phyloP scores from a whole-genome alignment of 2,329 filamentous ascomycete species.

The Talaromyces sp. region DNA sequence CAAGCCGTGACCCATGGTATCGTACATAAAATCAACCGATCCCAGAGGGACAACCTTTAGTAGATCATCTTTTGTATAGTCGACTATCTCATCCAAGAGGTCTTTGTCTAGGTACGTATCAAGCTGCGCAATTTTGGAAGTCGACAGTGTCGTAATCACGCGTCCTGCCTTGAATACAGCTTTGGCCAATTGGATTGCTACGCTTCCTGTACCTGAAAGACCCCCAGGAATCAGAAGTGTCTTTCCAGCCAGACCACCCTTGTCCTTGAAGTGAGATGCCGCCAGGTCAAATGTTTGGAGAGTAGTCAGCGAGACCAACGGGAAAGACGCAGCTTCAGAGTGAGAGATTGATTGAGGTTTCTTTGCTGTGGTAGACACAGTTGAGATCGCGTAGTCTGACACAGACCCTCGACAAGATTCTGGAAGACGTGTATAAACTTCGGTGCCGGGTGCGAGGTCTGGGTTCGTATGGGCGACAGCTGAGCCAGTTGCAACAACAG shows the following conservation, averaged over 20 bases:
- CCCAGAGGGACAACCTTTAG: neutral
- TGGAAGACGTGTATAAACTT: neutral
- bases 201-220: neutral
- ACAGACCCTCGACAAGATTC: neutral
- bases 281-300: neutral
- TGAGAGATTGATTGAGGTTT: neutral
- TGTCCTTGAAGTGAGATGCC: neutral
- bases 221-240: neutral
- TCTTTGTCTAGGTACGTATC: neutral
- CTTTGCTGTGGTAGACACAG: neutral
- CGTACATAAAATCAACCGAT: neutral
- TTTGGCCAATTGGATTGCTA: neutral
- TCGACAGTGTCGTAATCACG: neutral
- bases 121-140: neutral
- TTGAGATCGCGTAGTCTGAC: neutral
- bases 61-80: neutral
- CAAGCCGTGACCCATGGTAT: neutral
- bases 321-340: neutral
- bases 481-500: neutral
- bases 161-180: neutral
- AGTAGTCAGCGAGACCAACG: neutral
- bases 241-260: neutral
- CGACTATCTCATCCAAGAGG: neutral
- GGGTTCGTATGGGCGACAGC: neutral
- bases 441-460: neutral